phyloP scores from a whole-genome alignment of 73 alveolate genomes.

The Paramecium octaurelia region DNA sequence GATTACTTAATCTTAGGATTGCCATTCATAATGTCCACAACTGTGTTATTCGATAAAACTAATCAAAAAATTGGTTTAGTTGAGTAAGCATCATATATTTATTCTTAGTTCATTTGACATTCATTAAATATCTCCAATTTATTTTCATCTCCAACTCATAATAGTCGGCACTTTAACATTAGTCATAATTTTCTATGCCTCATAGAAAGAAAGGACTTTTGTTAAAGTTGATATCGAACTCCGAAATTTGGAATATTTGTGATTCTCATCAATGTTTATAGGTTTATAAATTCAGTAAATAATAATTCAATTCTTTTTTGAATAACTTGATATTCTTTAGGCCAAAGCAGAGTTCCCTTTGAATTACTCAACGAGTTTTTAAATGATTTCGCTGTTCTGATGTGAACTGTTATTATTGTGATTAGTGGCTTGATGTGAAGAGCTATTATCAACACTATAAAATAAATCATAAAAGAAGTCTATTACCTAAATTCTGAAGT shows the following conservation, averaged over 20 bases:
- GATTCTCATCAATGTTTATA: background rate
- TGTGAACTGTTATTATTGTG: background rate
- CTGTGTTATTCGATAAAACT: background rate
- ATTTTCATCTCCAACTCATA: background rate
- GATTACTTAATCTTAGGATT: constrained; percentile 5
- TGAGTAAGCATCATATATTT: background rate
- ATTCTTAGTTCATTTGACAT: background rate
- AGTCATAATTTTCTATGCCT: background rate
- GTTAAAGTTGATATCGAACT: background rate
- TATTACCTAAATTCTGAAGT: background rate
- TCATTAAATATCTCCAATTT: background rate
- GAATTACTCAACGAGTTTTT: constrained; percentile 11
- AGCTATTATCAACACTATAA: background rate
- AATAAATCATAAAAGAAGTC: background rate
- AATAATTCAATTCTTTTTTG: constrained; percentile 5
- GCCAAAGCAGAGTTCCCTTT: constrained; percentile 30
- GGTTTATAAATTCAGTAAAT: background rate
- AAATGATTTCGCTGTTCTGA: background rate
- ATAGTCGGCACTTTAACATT: background rate
- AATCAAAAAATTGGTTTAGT: constrained; percentile 26
- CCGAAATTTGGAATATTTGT: background rate
- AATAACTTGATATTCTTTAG: constrained; percentile 2
- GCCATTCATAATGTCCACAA: background rate
- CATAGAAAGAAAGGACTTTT: background rate
- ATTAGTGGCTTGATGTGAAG: background rate